A percentile compares a stretch with the other conserved stretches of the same genome.
These are phyloP conservation scores for Hypoxylon fuscum DNA, from an alignment of 495 filamentous ascomycete species.

Conservation along the genomic window DNA sequence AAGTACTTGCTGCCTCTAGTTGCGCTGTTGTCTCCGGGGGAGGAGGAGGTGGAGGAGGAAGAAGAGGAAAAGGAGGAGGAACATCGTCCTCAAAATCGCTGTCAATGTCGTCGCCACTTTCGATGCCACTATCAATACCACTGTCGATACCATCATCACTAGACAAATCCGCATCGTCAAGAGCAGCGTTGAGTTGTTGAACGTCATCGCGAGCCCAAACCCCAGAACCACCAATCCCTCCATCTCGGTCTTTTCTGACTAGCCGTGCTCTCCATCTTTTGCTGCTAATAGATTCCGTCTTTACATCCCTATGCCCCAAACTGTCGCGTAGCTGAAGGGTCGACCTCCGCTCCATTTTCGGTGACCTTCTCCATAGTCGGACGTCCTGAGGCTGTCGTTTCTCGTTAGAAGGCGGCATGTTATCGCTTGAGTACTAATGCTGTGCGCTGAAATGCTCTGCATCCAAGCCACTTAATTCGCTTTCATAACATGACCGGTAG, in stretches of 20 bases:
- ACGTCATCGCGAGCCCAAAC: neutral
- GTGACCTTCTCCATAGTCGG: conserved; percentile 20
- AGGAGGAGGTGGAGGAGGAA: too few relatives aligned
- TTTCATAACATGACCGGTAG: conserved; percentile 38
- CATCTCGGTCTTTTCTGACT: conserved; percentile 8
- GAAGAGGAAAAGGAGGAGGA: too few relatives aligned
- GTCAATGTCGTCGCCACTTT: conserved; percentile 4
- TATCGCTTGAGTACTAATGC: conserved; percentile 12
- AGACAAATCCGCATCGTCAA: conserved; percentile 2
- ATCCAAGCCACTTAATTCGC: conserved; percentile 33
- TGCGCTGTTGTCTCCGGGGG: conserved; percentile 20
- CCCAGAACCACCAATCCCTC: neutral
- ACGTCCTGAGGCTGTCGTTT: conserved; percentile 27
- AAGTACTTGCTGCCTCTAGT: conserved; percentile 14
- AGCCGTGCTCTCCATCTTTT: conserved; percentile 6
- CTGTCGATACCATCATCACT: conserved; percentile 23
- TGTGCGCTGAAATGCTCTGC: conserved; percentile 39
- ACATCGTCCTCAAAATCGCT: conserved; percentile 10
- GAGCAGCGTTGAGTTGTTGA: neutral
- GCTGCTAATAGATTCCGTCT: neutral
- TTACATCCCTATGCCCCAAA: neutral
- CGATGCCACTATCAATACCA: conserved; percentile 22
- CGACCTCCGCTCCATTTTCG: conserved; percentile 25
- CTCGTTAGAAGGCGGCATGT: conserved; percentile 38
- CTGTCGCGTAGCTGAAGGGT: conserved; percentile 15